phyloP scores from a whole-genome alignment of 495 filamentous ascomycete species.

The Penicillium daleae region DNA sequence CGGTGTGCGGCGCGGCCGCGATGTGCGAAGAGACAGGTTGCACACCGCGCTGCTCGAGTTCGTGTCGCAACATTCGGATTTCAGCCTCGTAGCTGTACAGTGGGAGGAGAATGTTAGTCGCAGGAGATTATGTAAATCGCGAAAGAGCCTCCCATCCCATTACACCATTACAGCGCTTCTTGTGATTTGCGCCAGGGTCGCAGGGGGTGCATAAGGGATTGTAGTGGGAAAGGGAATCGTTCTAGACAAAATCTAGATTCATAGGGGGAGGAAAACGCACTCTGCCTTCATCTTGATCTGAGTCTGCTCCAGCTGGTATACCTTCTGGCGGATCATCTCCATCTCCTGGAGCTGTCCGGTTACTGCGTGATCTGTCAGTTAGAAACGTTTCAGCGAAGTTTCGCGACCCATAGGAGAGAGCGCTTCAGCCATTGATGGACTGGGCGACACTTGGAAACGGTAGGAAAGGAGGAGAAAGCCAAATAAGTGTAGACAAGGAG shows the following conservation, averaged over 20 bases:
- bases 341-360: conserved; percentile 87
- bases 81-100: conserved; percentile 86
- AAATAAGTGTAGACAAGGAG: conserved; percentile 1
- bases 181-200: background rate
- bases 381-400: conserved; percentile 36
- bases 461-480: background rate
- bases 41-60: conserved; percentile 85
- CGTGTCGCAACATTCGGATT: conserved; percentile 78
- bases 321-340: conserved; percentile 86
- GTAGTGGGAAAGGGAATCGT: background rate
- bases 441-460: conserved; percentile 16
- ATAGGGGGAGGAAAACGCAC: conserved; percentile 53
- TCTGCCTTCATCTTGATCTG: conserved; percentile 87
- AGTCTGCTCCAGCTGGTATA: conserved; percentile 85
- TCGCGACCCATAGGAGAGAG: conserved; percentile 19
- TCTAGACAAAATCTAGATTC: background rate
- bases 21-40: conserved; percentile 66
- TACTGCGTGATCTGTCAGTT: conserved; percentile 59
- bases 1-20: conserved; percentile 68
- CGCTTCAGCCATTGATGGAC: conserved; percentile 20
- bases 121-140: background rate
- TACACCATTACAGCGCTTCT: background rate
- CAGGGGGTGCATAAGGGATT: background rate
- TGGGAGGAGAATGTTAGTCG: conserved; percentile 10
- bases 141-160: background rate